Evolutionary conservation across 2,329 filamentous ascomycete species (phyloP).

Genomic region (Aspergillus puulaauensis): DNA sequence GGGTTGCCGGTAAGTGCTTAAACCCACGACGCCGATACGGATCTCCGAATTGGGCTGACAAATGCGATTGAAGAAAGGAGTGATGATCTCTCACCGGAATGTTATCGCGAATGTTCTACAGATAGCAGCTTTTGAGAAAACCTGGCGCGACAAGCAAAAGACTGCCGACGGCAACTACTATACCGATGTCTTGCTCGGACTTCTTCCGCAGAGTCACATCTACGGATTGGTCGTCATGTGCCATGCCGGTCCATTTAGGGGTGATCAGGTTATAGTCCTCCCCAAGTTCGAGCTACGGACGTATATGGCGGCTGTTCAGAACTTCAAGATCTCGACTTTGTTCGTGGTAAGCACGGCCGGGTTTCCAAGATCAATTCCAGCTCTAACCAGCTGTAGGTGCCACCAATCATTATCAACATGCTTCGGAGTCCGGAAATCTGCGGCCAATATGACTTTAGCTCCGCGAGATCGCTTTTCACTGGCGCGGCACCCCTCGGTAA

Average conservation of each 20-base stretch:
- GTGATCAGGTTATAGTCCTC: slow-evolving; percentile 71
- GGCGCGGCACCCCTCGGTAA: slow-evolving; percentile 76
- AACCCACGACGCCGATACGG: neutral
- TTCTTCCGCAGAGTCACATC: slow-evolving; percentile 81
- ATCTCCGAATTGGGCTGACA: slow-evolving; percentile 10
- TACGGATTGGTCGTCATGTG: slow-evolving; percentile 73
- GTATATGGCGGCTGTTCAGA: slow-evolving; percentile 64
- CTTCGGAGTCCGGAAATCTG: slow-evolving; percentile 62
- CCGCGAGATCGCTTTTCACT: slow-evolving; percentile 65
- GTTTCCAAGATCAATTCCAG: neutral
- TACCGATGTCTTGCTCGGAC: slow-evolving; percentile 60
- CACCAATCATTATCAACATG: slow-evolving; percentile 78
- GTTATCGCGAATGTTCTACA: slow-evolving; percentile 76
- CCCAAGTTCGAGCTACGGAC: slow-evolving; percentile 70
- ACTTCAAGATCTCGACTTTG: slow-evolving; percentile 66
- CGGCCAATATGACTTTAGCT: slow-evolving; percentile 69
- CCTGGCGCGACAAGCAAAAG: slow-evolving; percentile 24
- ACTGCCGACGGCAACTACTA: slow-evolving; percentile 48
- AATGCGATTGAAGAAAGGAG: slow-evolving; percentile 63
- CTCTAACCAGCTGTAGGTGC: slow-evolving; percentile 52
- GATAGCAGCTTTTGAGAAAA: slow-evolving; percentile 52
- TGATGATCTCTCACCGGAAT: slow-evolving; percentile 78
- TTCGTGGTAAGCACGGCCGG: slow-evolving; percentile 56
- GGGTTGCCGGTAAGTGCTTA: slow-evolving; percentile 63
- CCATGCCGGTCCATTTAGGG: slow-evolving; percentile 65